Conservation (phyloP, 1,284 basidiomycete species). For the Puccinia coronata region DNA sequence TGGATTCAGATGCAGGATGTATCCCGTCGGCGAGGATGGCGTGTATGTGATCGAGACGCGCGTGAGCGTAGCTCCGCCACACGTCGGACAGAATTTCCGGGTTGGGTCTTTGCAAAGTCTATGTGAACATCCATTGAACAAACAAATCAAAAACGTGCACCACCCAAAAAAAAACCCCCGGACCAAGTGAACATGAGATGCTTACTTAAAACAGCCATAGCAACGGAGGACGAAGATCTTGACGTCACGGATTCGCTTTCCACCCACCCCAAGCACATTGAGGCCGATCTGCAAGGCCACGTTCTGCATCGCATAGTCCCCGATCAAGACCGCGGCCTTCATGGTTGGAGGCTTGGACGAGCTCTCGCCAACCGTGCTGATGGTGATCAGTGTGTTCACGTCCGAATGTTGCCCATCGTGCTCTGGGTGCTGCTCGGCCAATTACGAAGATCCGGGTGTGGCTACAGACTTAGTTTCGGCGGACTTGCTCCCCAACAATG, state of each 20-base stretch:
- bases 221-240: constrained; percentile 96
- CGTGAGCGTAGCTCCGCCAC: constrained; percentile 87
- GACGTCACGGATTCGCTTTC: constrained; percentile 83
- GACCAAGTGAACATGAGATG: constrained; percentile 51
- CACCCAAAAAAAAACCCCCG: too few species aligned
- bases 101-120: constrained; percentile 94
- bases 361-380: constrained; percentile 58
- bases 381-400: constrained; percentile 57
- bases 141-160: not conserved
- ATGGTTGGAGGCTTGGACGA: constrained; percentile 58
- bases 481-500: constrained; percentile 58
- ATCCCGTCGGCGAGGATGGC: constrained; percentile 60
- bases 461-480: constrained; percentile 20
- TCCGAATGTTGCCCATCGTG: constrained; percentile 31
- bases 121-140: constrained; percentile 15
- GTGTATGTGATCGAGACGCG: constrained; percentile 81
- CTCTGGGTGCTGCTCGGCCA: not conserved
- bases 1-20: constrained; percentile 76
- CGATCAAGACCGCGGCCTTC: constrained; percentile 86
- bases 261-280: constrained; percentile 85
- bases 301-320: constrained; percentile 99
- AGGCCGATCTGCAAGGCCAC: constrained; percentile 93
- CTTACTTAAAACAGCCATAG: constrained; percentile 98
- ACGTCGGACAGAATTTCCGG: constrained; percentile 96
- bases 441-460: constrained; percentile 52